Conservation (phyloP, 2,329 filamentous ascomycete species). For the Penicillium decumbens region DNA sequence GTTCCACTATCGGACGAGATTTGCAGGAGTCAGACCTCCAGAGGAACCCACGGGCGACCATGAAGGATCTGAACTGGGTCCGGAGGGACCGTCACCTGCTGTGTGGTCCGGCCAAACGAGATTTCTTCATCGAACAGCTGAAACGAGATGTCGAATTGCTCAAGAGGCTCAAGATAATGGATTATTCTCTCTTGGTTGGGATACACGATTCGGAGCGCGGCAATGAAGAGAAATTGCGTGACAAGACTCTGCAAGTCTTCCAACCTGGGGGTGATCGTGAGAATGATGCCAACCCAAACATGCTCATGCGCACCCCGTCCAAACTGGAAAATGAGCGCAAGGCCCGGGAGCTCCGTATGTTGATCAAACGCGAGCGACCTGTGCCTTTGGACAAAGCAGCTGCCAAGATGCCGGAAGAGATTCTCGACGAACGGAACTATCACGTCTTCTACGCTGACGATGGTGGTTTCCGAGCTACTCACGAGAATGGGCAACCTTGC, state of each 20-base stretch:
- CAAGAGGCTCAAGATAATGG: constrained; percentile 92
- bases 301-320: constrained; percentile 83
- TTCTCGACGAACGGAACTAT: constrained; percentile 68
- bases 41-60: constrained; percentile 82
- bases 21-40: constrained; percentile 83
- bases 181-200: constrained; percentile 91
- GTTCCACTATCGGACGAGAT: constrained; percentile 88
- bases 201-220: constrained; percentile 87
- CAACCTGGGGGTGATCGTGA: constrained; percentile 73
- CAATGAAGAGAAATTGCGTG: constrained; percentile 87
- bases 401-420: constrained; percentile 84
- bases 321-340: constrained; percentile 89
- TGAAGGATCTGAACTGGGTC: constrained; percentile 97
- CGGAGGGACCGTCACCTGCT: constrained; percentile 79
- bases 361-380: constrained; percentile 87
- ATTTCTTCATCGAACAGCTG: constrained; percentile 82
- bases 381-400: constrained; percentile 82
- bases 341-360: constrained; percentile 82
- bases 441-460: constrained; percentile 92
- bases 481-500: constrained; percentile 76
- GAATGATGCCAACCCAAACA: constrained; percentile 57
- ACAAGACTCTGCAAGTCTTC: constrained; percentile 90
- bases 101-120: constrained; percentile 82
- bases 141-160: constrained; percentile 79
- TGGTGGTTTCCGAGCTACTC: constrained; percentile 86